Base-by-base conservation (phyloP, 1,284 basidiomycete species). In the Apiotrichum gamsii region DNA sequence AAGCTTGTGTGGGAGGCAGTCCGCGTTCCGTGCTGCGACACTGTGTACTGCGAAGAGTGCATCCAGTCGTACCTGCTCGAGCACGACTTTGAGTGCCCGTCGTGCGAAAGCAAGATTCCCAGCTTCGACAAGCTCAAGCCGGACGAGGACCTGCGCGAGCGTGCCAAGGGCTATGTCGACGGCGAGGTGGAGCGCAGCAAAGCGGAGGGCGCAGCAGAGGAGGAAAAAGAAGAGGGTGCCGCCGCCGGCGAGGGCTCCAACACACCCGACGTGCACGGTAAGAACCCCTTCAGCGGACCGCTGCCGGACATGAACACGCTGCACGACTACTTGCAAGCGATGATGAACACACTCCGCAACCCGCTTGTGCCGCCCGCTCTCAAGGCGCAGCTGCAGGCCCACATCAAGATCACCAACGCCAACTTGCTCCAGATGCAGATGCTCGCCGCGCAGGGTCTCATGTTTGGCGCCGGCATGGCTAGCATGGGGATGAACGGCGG, bases 41-140 rank as follows among this genome's bases (percentile, higher is more conserved):
- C 83, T 35, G 68, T 80, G n/a, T 96, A 86, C 73, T 95, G 91
- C 76, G 90, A 95, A 72, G 90, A 95, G 67, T 95, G 90, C 74
- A 86, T 96, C 54, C 85, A 90, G 69, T 88, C 85, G 32, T 80
- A 90, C 72, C 77, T 96, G 43, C 79, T 93, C 53, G 90, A 95
- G 69, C 83, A 88, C 71, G 90, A 93, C 73, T 94, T 95, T 72
- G 76, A 85, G 49, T 96, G 91, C 72, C 90, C 88, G 13, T 81
- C 82, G 52, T 96, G 93, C 70, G 80, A 82, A 58, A 84, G 83
- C 71, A 90, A 86, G 74, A 81, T 95, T 53, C 76, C 83, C 11
- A 87, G 84, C 42, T 74, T 95, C 60, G 90, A 93, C 75, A 87
- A 87, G 69, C 77, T 96, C 39, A 69, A 80, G 49, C 71, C 81